Evolutionary conservation across 2,329 filamentous ascomycete species (phyloP), one percentile per base, ranked within the genome.

Genomic region (Ilyonectria destructans): DNA sequence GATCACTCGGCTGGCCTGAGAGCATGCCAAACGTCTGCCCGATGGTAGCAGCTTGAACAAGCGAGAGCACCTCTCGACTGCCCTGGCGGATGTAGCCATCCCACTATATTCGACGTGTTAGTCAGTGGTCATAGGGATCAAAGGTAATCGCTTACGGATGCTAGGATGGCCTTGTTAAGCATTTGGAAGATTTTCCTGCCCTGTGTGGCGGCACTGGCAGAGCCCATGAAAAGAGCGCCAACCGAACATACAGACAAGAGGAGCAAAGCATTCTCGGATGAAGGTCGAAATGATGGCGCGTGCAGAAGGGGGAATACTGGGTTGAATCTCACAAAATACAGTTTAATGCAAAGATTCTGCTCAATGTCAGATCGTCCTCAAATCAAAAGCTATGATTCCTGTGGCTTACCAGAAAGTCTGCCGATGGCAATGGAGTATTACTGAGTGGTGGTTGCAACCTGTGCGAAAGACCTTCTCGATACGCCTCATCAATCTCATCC

Each of bases 241-340:
- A 82, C 64, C 0, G 80, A 82, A 61, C 80, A 82, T 15, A 82
- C 78, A 1, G 80, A 81, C 23, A 81, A 52, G 4, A 81, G 73
- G 4, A 82, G 66, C 29, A 79, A 67, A 9, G 78, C 78, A 12
- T 76, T 78, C 58, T 77, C 71, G 12, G 67, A 56, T 3, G 69
- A 71, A 9, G 75, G 76, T 9, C 73, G 67, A 61, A 58, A 72
- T 40, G 48, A 69, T 52, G 59, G 71, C 31, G 54, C 65, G 58
- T 58, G 68, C 12, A 74, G 37, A 15, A 74, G 43, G n/a, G 71
- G 71, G 46, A 74, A 69, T 23, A 52, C 72, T 21, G 52, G 75
- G 56, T 67, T 65, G 69, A 70, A 75, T 55, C 48, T 69, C 10
- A 33, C 70, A 70, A 72, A 74, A 58, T 69, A 75, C 49, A 62